phyloP scores from a whole-genome alignment of 495 filamentous ascomycete genomes.

The Lophiostoma macrostomum region DNA sequence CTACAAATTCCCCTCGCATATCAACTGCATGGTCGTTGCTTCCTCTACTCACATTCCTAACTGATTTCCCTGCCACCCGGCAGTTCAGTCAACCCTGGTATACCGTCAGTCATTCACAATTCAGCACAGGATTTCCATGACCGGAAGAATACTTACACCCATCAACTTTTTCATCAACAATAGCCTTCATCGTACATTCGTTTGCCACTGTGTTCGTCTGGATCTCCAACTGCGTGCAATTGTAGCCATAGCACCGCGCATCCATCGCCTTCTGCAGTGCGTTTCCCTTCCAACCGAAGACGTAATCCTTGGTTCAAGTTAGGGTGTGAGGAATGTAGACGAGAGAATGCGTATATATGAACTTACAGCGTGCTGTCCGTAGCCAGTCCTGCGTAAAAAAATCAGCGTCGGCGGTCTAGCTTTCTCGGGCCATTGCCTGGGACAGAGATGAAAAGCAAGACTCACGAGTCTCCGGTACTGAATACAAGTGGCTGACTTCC shows the following conservation, averaged over 20 bases:
- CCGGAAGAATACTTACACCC: conserved; percentile 35
- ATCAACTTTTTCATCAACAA: conserved; percentile 41
- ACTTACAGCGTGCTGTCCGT: conserved; percentile 40
- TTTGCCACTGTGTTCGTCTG: conserved; percentile 43
- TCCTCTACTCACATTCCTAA: conserved; percentile 8
- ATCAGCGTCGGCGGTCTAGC: conserved; percentile 22
- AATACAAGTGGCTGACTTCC: conserved; percentile 46
- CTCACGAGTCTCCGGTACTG: conserved; percentile 49
- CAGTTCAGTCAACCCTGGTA: not conserved
- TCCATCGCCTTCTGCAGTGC: conserved; percentile 48
- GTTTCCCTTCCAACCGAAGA: conserved; percentile 48
- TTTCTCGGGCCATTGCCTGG: conserved; percentile 33
- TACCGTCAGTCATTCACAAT: not conserved
- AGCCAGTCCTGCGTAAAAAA: conserved; percentile 35
- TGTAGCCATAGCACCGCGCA: conserved; percentile 42
- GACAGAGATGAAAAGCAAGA: not conserved
- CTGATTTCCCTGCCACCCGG: not conserved
- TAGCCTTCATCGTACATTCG: conserved; percentile 38
- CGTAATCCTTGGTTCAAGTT: conserved; percentile 38
- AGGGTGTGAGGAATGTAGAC: not conserved
- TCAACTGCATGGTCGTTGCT: too few relatives aligned
- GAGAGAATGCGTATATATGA: not conserved
- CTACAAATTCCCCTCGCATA: too few relatives aligned
- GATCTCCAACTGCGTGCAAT: conserved; percentile 40
- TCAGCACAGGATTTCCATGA: too few relatives aligned